Conservation (phyloP, 73 alveolate genomes). For the Uronychia setigera region DNA sequence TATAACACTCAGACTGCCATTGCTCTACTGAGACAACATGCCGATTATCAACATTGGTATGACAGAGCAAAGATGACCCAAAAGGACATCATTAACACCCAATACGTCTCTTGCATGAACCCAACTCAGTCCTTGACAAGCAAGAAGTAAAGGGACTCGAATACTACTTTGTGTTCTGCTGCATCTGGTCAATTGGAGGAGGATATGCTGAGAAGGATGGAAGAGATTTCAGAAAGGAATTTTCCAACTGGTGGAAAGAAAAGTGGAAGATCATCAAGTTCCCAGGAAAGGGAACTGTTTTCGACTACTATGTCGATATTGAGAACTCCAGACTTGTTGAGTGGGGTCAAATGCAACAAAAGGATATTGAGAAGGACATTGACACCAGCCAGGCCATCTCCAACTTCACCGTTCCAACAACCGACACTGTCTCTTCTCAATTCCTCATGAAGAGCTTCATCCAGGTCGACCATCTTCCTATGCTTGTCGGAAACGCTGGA, state of each 20-base stretch:
- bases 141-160: conserved; percentile 94
- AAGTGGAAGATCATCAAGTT: conserved; percentile 99
- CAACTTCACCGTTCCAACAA: conserved; percentile 98
- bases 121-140: conserved; percentile 91
- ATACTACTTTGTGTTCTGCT: conserved; percentile 97
- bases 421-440: conserved; percentile 94
- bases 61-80: conserved; percentile 96
- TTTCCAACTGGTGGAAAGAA: conserved; percentile 99
- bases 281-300: conserved; percentile 99
- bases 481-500: conserved; percentile 99
- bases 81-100: conserved; percentile 98
- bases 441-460: conserved; percentile 86
- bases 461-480: conserved; percentile 81
- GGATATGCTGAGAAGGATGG: conserved; percentile 99
- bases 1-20: conserved; percentile 99
- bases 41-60: conserved; percentile 99
- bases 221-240: conserved; percentile 97
- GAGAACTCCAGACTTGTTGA: conserved; percentile 97
- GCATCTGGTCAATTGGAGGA: conserved; percentile 99
- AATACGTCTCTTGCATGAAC: conserved; percentile 96
- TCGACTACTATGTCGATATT: conserved; percentile 97
- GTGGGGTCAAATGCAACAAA: conserved; percentile 93
- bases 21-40: conserved; percentile 98
- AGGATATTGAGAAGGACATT: conserved; percentile 72
- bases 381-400: conserved; percentile 82